Conservation (phyloP, 805 yeast species). For the Metschnikowia orientalis region DNA sequence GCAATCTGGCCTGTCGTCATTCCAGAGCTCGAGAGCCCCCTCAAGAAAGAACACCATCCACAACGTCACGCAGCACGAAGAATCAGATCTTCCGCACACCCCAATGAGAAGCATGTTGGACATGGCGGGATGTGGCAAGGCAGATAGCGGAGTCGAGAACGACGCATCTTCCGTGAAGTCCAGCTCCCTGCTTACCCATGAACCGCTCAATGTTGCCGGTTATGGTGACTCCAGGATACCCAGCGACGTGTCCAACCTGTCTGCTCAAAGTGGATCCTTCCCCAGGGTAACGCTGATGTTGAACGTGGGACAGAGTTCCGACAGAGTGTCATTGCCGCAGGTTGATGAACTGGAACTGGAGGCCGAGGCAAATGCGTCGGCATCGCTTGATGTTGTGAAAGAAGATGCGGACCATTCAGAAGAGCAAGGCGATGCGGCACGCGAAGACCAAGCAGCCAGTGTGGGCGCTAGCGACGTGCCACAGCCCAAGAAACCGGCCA, state of each 20-base stretch:
- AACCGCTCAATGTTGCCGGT: constrained; percentile 17
- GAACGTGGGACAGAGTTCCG: constrained; percentile 17
- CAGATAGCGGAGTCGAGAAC: constrained; percentile 4
- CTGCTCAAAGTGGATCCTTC: constrained; percentile 9
- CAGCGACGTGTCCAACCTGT: constrained; percentile 12
- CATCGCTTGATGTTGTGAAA: constrained; percentile 11
- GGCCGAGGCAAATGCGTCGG: background rate
- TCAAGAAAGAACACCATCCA: constrained; percentile 30
- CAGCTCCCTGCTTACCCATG: constrained; percentile 22
- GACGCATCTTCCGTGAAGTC: constrained; percentile 24
- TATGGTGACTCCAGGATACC: constrained; percentile 11
- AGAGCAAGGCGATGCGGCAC: background rate
- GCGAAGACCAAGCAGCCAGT: background rate
- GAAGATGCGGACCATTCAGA: constrained; percentile 3
- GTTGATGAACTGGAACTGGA: constrained; percentile 8
- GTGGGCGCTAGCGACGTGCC: too few relatives aligned
- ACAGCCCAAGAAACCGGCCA: background rate
- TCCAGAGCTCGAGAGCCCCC: constrained; percentile 25
- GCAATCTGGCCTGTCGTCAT: constrained; percentile 16
- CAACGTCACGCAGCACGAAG: constrained; percentile 8
- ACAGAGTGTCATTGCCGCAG: constrained; percentile 3
- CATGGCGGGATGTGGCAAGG: constrained; percentile 15
- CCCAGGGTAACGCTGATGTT: constrained; percentile 29
- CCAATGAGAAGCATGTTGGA: constrained; percentile 41
- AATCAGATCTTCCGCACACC: constrained; percentile 20